phyloP scores from a whole-genome alignment of 1,139 yeast genomes.

The Tardiomyces blankii region DNA sequence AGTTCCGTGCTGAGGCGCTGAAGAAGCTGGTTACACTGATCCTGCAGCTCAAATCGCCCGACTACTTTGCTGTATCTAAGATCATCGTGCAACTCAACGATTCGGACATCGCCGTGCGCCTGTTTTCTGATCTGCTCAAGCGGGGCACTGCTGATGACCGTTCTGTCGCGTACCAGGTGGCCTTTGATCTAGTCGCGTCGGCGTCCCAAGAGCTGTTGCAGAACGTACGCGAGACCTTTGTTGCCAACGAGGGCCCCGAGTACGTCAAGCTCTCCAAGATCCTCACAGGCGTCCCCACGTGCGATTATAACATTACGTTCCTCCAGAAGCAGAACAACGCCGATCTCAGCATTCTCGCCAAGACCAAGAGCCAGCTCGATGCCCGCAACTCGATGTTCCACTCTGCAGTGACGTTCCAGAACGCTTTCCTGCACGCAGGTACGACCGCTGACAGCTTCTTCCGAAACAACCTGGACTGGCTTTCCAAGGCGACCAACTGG shows the following conservation, averaged over 20 bases:
- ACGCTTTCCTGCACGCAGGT: constrained; percentile 93
- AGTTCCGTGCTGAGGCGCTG: constrained; percentile 56
- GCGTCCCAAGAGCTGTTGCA: constrained; percentile 89
- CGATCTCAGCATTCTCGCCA: constrained; percentile 70
- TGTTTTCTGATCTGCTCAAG: constrained; percentile 53
- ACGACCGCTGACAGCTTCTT: constrained; percentile 93
- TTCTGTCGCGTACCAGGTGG: constrained; percentile 79
- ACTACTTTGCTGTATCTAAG: constrained; percentile 73
- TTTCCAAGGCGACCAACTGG: constrained; percentile 96
- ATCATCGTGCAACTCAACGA: constrained; percentile 85
- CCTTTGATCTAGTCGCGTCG: constrained; percentile 84
- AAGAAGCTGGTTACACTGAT: constrained; percentile 51
- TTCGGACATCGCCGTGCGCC: constrained; percentile 49
- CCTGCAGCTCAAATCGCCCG: constrained; percentile 49
- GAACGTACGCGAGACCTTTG: constrained; percentile 38
- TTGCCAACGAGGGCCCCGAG: constrained; percentile 28
- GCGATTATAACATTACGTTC: constrained; percentile 87
- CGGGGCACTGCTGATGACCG: constrained; percentile 26
- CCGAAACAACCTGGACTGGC: constrained; percentile 87
- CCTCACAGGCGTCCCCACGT: constrained; percentile 86
- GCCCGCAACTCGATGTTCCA: constrained; percentile 93
- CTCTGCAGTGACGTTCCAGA: constrained; percentile 89
- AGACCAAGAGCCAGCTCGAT: constrained; percentile 71
- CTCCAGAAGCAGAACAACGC: constrained; percentile 79
- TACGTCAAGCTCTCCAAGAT: constrained; percentile 48